Percentiles rank a stretch among this genome's conserved stretches.
Evolutionary conservation across 805 yeast species (phyloP).

Genomic region (Starmerella geochares): DNA sequence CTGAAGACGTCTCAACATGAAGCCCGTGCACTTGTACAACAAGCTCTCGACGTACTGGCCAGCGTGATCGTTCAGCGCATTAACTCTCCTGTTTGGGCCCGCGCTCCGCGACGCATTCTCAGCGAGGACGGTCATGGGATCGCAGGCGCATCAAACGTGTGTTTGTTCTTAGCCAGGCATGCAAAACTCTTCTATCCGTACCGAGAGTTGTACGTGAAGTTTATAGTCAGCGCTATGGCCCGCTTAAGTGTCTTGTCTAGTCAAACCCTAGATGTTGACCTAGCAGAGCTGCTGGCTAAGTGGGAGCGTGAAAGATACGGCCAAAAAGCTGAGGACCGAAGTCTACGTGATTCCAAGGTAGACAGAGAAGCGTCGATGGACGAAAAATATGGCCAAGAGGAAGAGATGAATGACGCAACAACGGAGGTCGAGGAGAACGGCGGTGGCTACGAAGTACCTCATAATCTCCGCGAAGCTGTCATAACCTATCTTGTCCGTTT

Average conservation of each 20-base stretch:
- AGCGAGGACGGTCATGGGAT: slow-evolving; percentile 84
- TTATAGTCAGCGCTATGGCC: slow-evolving; percentile 85
- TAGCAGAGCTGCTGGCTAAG: slow-evolving; percentile 70
- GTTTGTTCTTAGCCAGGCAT: slow-evolving; percentile 79
- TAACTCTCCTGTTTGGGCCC: slow-evolving; percentile 62
- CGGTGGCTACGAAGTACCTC: slow-evolving; percentile 47
- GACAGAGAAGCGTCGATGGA: slow-evolving; percentile 39
- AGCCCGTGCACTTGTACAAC: slow-evolving; percentile 69
- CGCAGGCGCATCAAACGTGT: slow-evolving; percentile 74
- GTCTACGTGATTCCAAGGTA: slow-evolving; percentile 16
- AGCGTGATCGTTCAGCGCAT: slow-evolving; percentile 71
- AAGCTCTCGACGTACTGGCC: slow-evolving; percentile 78
- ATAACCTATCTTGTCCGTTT: slow-evolving; percentile 79
- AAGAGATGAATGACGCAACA: neutral
- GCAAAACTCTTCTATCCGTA: slow-evolving; percentile 75
- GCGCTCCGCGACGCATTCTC: slow-evolving; percentile 86
- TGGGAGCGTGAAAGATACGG: slow-evolving; percentile 50
- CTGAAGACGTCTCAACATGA: slow-evolving; percentile 78
- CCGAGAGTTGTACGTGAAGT: slow-evolving; percentile 79
- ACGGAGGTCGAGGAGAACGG: neutral
- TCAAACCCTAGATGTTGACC: slow-evolving; percentile 75
- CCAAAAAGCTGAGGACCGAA: neutral
- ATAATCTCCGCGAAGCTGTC: slow-evolving; percentile 77
- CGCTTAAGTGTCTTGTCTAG: slow-evolving; percentile 72
- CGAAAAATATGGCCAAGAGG: neutral